Evolutionary conservation across 2,329 filamentous ascomycete genomes (phyloP), one percentile per base, ranked within the genome.

Genomic region (Neoarthrinium moseri): DNA sequence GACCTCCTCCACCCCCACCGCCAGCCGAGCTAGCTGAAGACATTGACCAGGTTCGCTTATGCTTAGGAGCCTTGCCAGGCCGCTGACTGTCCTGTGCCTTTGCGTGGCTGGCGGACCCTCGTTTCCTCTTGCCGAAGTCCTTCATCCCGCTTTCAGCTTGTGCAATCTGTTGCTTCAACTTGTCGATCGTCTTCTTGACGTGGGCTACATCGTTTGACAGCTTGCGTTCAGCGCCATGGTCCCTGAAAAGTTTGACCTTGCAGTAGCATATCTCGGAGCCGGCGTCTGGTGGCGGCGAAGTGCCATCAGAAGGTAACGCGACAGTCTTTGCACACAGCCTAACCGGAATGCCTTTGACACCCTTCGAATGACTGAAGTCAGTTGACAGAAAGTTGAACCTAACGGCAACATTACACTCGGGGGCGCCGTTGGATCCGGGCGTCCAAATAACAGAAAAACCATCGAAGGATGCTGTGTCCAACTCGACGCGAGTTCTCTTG

Each of bases 331-430:
- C 84, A 65, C 92, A 97, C 1, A 97, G 78, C 45, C 94, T 78
- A 4, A 99, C 91, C 0, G 94, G 92, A 53, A 97, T 96, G 27
- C 94, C 94, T 68, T 97, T 99, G 39, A 99, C 94, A 36, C 94
- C 94, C 63, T 99, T 99, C 8, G 94, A 97, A 62, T 97, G 94
- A 65, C 92, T 97, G 64, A 97, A 99, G 63, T 99, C 94, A 7
- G 94, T 99, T 1, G 94, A 99, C 1, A 99, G 75, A 62, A 99
- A 99, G 70, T 99, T 99, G 76, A 97, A 99, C 36, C 94, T 88
- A 11, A 97, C 89, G 7, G 91, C 87, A 46, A 99, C 83, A 39
- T 84, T 88, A 64, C 91, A 94, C 57, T 96, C 91, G 4, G 86
- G 73, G 0, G 73, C 68, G 0, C 84, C 83, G 39, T 84, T 85